Conservation (phyloP, 139 green algal genomes). For the Chlorella sp. region DNA sequence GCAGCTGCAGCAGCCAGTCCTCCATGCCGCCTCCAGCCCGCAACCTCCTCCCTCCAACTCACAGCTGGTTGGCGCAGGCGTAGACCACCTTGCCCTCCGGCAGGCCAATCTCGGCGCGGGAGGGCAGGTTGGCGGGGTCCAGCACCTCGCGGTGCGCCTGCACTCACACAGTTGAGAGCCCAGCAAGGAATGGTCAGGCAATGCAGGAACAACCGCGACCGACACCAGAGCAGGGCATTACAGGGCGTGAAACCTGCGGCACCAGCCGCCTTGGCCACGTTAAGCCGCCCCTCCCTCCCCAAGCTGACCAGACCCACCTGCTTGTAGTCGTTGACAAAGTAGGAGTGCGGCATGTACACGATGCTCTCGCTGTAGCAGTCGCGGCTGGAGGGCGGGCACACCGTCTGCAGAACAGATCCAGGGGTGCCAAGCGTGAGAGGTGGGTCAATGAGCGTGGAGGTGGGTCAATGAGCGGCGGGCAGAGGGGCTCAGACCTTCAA, state of each 20-base stretch:
- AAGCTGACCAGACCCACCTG: slow-evolving; percentile 34
- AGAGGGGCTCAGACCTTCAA: background rate
- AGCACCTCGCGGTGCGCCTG: slow-evolving; percentile 67
- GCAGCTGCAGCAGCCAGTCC: too few species aligned
- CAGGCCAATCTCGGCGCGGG: slow-evolving; percentile 68
- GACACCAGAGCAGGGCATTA: too few species aligned
- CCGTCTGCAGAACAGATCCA: slow-evolving; percentile 22
- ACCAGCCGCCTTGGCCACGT: too few species aligned
- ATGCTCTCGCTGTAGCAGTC: slow-evolving; percentile 89
- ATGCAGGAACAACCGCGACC: too few species aligned
- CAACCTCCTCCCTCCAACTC: background rate
- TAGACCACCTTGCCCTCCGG: slow-evolving; percentile 86
- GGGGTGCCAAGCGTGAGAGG: too few species aligned
- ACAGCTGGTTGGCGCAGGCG: slow-evolving; percentile 82
- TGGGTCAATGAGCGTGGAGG: too few species aligned
- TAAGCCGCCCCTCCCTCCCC: too few species aligned
- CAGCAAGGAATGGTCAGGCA: too few species aligned
- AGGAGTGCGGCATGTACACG: slow-evolving; percentile 90
- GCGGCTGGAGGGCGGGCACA: slow-evolving; percentile 59
- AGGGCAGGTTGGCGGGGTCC: slow-evolving; percentile 45
- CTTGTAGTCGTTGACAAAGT: slow-evolving; percentile 97
- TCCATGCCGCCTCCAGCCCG: too few species aligned
- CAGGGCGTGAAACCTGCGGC: too few species aligned
- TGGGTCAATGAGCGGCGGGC: too few species aligned
- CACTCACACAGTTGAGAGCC: too few species aligned